Percentiles rank a stretch among this genome's conserved stretches.
These are phyloP conservation scores for Bisporella sp. DNA, from an alignment of 2,329 filamentous ascomycete genomes.

Conservation along the genomic window DNA sequence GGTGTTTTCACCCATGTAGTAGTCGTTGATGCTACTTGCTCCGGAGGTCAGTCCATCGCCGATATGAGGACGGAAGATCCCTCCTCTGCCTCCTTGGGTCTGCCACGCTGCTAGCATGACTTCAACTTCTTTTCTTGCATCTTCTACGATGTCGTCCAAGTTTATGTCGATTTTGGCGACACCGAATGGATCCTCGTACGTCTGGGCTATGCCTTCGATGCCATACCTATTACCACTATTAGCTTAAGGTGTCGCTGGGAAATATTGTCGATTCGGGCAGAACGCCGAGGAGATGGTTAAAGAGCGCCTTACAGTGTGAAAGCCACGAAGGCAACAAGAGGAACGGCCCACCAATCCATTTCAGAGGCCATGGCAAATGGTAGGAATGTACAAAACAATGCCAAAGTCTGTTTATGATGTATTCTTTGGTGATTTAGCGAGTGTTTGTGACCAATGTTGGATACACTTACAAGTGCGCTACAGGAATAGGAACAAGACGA, in stretches of 20 bases:
- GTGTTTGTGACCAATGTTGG: constrained; percentile 18
- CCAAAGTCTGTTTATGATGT: constrained; percentile 57
- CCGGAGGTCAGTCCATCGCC: neutral
- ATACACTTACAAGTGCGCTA: constrained; percentile 44
- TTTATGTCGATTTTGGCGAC: constrained; percentile 62
- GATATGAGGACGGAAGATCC: constrained; percentile 17
- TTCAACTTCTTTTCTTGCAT: constrained; percentile 49
- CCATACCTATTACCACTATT: constrained; percentile 36
- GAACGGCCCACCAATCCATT: constrained; percentile 55
- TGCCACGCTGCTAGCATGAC: constrained; percentile 53
- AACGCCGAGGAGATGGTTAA: neutral
- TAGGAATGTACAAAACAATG: constrained; percentile 51
- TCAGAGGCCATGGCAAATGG: constrained; percentile 58
- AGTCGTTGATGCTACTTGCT: neutral
- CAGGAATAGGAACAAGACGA: constrained; percentile 54
- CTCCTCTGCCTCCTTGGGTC: constrained; percentile 19
- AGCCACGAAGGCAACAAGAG: constrained; percentile 50
- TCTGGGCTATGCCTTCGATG: constrained; percentile 44
- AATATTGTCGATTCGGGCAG: neutral
- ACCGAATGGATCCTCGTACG: constrained; percentile 60
- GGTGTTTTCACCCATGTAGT: neutral
- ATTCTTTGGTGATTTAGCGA: constrained; percentile 34
- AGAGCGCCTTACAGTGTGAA: constrained; percentile 42
- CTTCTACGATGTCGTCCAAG: constrained; percentile 58
- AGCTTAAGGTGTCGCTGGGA: neutral